Evolutionary conservation across 2,329 filamentous ascomycete genomes (phyloP), one percentile per base, ranked within the genome.

Genomic region (Aspergillus puulaauensis): DNA sequence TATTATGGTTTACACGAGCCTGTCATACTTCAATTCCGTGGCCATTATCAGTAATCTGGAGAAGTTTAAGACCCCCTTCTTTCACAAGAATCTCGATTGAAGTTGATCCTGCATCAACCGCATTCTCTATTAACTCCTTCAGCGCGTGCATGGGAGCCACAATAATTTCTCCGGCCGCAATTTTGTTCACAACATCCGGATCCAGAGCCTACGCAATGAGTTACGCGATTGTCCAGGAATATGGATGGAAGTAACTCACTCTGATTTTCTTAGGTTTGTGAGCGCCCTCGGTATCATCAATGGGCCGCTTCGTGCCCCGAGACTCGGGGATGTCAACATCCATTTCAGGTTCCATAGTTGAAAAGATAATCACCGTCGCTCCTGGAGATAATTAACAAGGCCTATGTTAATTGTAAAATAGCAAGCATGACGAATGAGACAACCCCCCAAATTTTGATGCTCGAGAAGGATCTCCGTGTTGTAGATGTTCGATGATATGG

Each of bases 11-110:
- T 6, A 47, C 4, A 11, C 1, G 3, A 17, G 6, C 33, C 12
- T 15, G 19, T 77, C 84, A 70, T 76, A 96, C 92, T 77, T 96
- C 89, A 65, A 99, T 99, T 27, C 95, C 95, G 73, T 92, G 90
- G 15, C 95, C 95, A 74, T 99, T 99, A 73, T 99, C 95, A 3
- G 93, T 96, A 66, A 99, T 97, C 70, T 99, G 96, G 15, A 99
- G 82, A 41, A 98, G 79, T 74, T 98, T 99, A 61, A 99, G 80
- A 0, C 96, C 95, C 9, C 95, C 95, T 47, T 99, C 95, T 74
- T 96, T 98, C 67, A 96, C 90, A 4, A 97, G 73, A 17, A 99
- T 88, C 70, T 99, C 95, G 46, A 99, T 79, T 2, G 89, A 86
- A 0, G 95, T 98, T 3, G 95, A 90, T 5, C 95, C 93, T n/a